Evolutionary conservation across 78 protist genomes (phyloP), one percentile per base, ranked within the genome.

Genomic region (Anaeramoeba flamelloides): DNA sequence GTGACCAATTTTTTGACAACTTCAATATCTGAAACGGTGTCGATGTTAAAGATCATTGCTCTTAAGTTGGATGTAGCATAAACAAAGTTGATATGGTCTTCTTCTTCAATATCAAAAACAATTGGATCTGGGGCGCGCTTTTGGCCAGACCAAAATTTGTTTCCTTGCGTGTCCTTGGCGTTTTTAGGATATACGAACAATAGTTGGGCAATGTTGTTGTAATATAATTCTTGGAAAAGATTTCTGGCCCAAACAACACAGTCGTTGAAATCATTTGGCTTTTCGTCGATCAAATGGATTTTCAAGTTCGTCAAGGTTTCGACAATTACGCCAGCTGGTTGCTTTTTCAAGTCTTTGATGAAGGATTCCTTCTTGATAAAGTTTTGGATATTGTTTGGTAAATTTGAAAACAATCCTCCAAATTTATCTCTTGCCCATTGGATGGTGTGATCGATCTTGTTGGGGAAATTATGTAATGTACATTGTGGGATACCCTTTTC

Each of bases 381-480:
- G n/a, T n/a, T 33, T 4, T 3, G 30, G 30, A 53, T 33, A 12
- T 78, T 53, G 34, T 40, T 3, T 30, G 81, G 81, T 12, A 4
- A 2, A 39, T 39, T 41, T 32, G 1, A 32, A 80, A 87, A 97
- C 78, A 37, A 39, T 37, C 90, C 90, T 81, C 95, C 94, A 81
- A 96, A 97, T 38, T 82, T 22, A 2, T 78, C 77, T 36, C 99
- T 89, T 34, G 98, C 99, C 98, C 98, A 94, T 38, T 1, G 78
- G 17, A 96, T 83, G 79, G 99, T 94, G 87, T 98, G 94, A 34
- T 81, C 92, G 81, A 93, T 91, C 34, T 77, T 81, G 87, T 93
- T 83, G 36, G 99, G 99, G 95, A 97, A 95, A 79, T 90, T 87
- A 86, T 95, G 90, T 34, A 97, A 86, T 8, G 97, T 94, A 89